These are phyloP conservation scores for Trifolium dubium DNA, from an alignment of 306 rosid genomes.

Conservation along the genomic window DNA sequence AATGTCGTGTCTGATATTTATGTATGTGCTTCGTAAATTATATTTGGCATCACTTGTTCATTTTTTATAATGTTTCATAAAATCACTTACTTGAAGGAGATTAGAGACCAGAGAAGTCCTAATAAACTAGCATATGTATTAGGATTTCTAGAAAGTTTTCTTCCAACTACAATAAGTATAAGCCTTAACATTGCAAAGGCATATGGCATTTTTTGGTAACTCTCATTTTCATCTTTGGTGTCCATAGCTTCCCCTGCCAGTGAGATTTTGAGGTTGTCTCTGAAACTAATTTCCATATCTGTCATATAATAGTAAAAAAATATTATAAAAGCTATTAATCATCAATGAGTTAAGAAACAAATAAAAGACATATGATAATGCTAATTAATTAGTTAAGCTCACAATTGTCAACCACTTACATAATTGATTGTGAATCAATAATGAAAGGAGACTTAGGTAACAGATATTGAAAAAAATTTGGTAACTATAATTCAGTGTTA, in stretches of 20 bases:
- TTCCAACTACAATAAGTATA: slow-evolving; percentile 83
- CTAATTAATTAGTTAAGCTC: background rate
- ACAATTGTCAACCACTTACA: slow-evolving; percentile 15
- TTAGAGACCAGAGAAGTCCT: slow-evolving; percentile 89
- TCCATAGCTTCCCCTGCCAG: slow-evolving; percentile 31
- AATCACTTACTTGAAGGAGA: slow-evolving; percentile 68
- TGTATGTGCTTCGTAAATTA: background rate
- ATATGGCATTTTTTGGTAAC: slow-evolving; percentile 76
- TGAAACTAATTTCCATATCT: slow-evolving; percentile 62
- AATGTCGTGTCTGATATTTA: background rate
- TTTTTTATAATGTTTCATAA: background rate
- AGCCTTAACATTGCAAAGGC: slow-evolving; percentile 87
- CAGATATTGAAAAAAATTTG: slow-evolving; percentile 23
- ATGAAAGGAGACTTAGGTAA: slow-evolving; percentile 12
- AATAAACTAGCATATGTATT: slow-evolving; percentile 86
- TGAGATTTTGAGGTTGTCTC: slow-evolving; percentile 45
- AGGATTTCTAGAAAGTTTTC: slow-evolving; percentile 85
- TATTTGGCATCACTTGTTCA: background rate
- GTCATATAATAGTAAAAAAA: slow-evolving; percentile 31
- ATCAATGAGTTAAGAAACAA: background rate
- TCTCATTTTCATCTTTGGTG: slow-evolving; percentile 17
- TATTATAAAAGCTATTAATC: background rate
- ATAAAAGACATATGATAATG: background rate
- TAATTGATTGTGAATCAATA: slow-evolving; percentile 34
- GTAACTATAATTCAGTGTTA: slow-evolving; percentile 35